Conservation (phyloP, 495 filamentous ascomycete genomes). For the Glarea lozoyensis region DNA sequence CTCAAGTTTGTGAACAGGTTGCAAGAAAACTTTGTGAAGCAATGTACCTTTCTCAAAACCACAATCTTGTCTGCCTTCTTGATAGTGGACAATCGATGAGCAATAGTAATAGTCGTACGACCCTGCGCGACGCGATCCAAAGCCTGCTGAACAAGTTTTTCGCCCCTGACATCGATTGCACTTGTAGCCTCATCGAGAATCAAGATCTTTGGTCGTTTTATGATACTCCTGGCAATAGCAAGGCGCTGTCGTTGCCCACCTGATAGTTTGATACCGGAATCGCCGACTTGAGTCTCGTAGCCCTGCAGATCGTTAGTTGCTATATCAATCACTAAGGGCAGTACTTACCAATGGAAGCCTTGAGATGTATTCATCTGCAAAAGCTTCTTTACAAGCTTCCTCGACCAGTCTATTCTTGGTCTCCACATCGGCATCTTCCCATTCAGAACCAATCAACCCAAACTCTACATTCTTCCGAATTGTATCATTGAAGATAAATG, state of each 20-base stretch:
- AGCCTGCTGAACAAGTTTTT: slow-evolving; percentile 49
- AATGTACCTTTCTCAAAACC: slow-evolving; percentile 34
- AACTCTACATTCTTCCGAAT: slow-evolving; percentile 58
- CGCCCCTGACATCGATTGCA: slow-evolving; percentile 47
- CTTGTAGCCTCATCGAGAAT: slow-evolving; percentile 79
- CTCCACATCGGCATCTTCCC: slow-evolving; percentile 39
- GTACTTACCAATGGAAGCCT: slow-evolving; percentile 38
- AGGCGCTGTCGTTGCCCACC: slow-evolving; percentile 58
- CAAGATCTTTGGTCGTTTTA: slow-evolving; percentile 72
- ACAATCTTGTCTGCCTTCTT: slow-evolving; percentile 59
- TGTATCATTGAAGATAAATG: slow-evolving; percentile 60
- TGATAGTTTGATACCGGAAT: slow-evolving; percentile 49
- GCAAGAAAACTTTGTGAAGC: too few species aligned
- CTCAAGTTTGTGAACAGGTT: too few species aligned
- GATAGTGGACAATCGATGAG: slow-evolving; percentile 50
- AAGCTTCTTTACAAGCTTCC: slow-evolving; percentile 51
- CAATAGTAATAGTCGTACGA: slow-evolving; percentile 54
- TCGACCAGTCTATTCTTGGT: slow-evolving; percentile 47
- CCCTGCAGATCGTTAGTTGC: slow-evolving; percentile 22
- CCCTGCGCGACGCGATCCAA: slow-evolving; percentile 43
- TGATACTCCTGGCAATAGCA: slow-evolving; percentile 60
- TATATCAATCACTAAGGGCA: neutral
- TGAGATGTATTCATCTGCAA: slow-evolving; percentile 52
- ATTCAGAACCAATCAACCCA: slow-evolving; percentile 54
- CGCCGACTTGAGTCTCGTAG: slow-evolving; percentile 56